These are phyloP conservation scores for Solanum chmielewskii DNA, from an alignment of 257 asterid genomes.

Conservation along the genomic window DNA sequence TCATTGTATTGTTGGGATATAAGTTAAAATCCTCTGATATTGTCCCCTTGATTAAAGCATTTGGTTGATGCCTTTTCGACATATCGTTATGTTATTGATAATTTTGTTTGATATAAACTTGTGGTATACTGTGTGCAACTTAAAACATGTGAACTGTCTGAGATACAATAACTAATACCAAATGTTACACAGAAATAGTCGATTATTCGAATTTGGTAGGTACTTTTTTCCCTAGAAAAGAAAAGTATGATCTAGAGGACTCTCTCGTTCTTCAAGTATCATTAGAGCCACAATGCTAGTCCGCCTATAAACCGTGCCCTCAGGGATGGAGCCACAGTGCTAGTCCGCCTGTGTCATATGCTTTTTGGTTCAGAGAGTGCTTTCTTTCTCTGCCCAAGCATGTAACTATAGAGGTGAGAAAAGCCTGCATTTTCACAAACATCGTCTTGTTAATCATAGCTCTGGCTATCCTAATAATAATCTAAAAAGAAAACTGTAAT, in stretches of 20 bases:
- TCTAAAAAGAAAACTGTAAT: not conserved
- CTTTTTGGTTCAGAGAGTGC: constrained; percentile 42
- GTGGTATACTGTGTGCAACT: not conserved
- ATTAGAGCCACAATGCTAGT: not conserved
- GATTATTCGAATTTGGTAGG: not conserved
- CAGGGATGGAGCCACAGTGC: not conserved
- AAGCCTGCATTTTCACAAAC: constrained; percentile 20
- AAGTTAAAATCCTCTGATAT: not conserved
- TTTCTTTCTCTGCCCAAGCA: constrained; percentile 41
- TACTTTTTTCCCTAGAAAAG: not conserved
- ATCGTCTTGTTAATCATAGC: not conserved
- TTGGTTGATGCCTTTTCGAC: not conserved
- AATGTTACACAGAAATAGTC: not conserved
- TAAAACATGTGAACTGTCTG: not conserved
- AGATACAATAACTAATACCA: not conserved
- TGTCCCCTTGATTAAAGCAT: not conserved
- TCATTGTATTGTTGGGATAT: not conserved
- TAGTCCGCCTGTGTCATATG: constrained; percentile 8
- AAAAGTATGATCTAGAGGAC: not conserved
- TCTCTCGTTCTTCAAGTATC: not conserved
- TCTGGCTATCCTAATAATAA: not conserved
- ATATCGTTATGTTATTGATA: not conserved
- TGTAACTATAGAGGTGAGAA: constrained; percentile 67
- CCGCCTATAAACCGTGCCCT: not conserved
- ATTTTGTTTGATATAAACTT: not conserved